Evolutionary conservation across 164 flowering plant species (phyloP), one percentile per base, ranked within the genome.

Genomic region (Sextonia rubra): DNA sequence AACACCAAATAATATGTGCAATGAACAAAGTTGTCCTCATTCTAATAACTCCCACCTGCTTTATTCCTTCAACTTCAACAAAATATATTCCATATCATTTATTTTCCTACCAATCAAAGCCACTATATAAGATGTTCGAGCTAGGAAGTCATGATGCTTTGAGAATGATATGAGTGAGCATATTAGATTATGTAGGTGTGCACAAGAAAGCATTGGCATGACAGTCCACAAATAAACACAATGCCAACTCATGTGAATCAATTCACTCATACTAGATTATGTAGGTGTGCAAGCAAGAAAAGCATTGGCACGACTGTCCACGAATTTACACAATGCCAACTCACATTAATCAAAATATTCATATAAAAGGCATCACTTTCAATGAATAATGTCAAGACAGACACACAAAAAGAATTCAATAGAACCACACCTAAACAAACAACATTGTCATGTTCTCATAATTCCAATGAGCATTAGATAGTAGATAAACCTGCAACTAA

Each of bases 401-500:
- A 6, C 14, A 24, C 12, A 23, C 6, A 52, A 61, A 61, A 12
- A 22, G 15, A 24, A 61, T 24, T 9, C 67, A 64, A 62, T 62
- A 4, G 44, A 15, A 22, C 14, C 64, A 61, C 17, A 47, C 17
- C 18, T 7, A 30, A 30, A 9, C 47, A 64, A 64, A 64, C 47
- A 64, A 30, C 68, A 64, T 29, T 52, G n/a, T 52, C 14, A 52
- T 15, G 20, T 52, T 15, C 47, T 27, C 22, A 64, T 12, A 64
- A 66, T 18, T 66, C 58, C 12, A 52, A 52, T 18, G n/a, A 52
- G n/a, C 17, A 52, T 12, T 15, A 52, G 20, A 52, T 7, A 66
- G 52, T 37, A 20, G 12, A 66, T 8, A 64, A 37, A 64, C 67
- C 67, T 64, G 67, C 67, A 22, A 12, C 69, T 22, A 66, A 22